These are phyloP conservation scores for Blastosporella zonata DNA, from an alignment of 1,284 basidiomycete species.

Conservation along the genomic window DNA sequence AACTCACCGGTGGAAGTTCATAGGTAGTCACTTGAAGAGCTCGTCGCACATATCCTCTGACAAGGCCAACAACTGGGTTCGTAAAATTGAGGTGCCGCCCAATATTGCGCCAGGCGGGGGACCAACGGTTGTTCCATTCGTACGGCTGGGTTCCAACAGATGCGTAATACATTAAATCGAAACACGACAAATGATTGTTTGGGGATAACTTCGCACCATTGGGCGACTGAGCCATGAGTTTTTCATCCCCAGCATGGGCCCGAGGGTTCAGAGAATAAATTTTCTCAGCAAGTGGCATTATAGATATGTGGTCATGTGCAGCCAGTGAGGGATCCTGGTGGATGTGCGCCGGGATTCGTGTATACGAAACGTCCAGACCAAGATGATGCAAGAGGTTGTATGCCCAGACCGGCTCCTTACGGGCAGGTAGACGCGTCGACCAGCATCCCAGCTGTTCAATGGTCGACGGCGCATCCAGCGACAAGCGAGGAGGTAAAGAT, in stretches of 20 bases:
- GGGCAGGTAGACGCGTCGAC: slow-evolving; percentile 28
- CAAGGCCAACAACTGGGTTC: slow-evolving; percentile 24
- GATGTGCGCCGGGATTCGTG: slow-evolving; percentile 25
- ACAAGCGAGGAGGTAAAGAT: slow-evolving; percentile 21
- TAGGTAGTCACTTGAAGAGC: slow-evolving; percentile 19
- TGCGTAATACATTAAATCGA: slow-evolving; percentile 39
- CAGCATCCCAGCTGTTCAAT: slow-evolving; percentile 39
- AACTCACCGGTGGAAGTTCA: slow-evolving; percentile 28
- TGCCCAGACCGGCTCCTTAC: slow-evolving; percentile 22
- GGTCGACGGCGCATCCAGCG: slow-evolving; percentile 17
- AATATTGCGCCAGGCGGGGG: slow-evolving; percentile 45
- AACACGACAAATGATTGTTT: slow-evolving; percentile 38
- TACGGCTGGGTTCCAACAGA: slow-evolving; percentile 26
- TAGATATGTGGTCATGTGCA: slow-evolving; percentile 23
- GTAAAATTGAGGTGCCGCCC: slow-evolving; percentile 43
- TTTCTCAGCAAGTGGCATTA: slow-evolving; percentile 27
- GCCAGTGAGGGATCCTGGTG: slow-evolving; percentile 19
- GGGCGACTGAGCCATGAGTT: slow-evolving; percentile 24
- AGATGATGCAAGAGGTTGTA: slow-evolving; percentile 27
- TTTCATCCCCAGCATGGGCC: slow-evolving; percentile 13
- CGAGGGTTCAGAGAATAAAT: slow-evolving; percentile 22
- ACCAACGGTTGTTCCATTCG: slow-evolving; percentile 33
- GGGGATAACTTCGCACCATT: slow-evolving; percentile 28
- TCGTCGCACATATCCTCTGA: slow-evolving; percentile 24
- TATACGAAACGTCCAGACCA: slow-evolving; percentile 31